Base-by-base conservation (phyloP, 345 rosid genomes). In the Psidium friedrichsthalianum region DNA sequence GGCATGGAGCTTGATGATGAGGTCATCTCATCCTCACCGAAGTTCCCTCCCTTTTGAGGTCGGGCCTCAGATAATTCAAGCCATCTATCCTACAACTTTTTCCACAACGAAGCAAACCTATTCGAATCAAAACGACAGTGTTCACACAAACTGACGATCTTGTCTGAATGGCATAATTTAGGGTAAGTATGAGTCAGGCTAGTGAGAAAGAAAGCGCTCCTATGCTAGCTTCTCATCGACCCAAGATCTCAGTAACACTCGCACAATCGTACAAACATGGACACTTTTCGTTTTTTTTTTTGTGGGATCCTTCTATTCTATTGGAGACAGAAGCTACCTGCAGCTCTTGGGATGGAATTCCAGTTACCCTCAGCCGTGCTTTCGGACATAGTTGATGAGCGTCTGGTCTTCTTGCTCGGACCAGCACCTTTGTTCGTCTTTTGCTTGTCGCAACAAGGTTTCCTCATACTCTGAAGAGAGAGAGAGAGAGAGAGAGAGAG, bases 21-120 rank as follows among this genome's bases (percentile, higher is more conserved):
- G 89, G 84, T 89, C 91, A 47, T 89, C 89, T 89, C 91, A 54
- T 89, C 91, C 83, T 86, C 87, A 9, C 86, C 91, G 64, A 89
- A 87, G 84, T 85, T 87, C 56, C 91, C 89, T n/a, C n/a, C n/a
- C 88, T 82, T 87, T 89, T 89, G 42, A 89, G 85, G 87, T 89
- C 89, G 32, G 91, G 91, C 86, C 91, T 83, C 56, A 87, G 85
- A 49, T 87, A 89, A 49, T 87, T 89, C 78, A 89, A 89, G 87
- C 91, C 89, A 89, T 85, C 91, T 82, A 89, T 74, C 83, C 89
- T 56, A 58, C 89, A 89, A 40, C 91, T 89, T 84, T 87, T 89
- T 18, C 91, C 91, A 83, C 88, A 89, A 4, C 91, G 89, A 83
- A 82, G 86, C 83, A 89, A 61, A 16, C 78, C 78, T 69, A 32